Evolutionary conservation across 148 eudicot species (phyloP), one percentile per base, ranked within the genome.

Genomic region (Dysphania ambrosioides): DNA sequence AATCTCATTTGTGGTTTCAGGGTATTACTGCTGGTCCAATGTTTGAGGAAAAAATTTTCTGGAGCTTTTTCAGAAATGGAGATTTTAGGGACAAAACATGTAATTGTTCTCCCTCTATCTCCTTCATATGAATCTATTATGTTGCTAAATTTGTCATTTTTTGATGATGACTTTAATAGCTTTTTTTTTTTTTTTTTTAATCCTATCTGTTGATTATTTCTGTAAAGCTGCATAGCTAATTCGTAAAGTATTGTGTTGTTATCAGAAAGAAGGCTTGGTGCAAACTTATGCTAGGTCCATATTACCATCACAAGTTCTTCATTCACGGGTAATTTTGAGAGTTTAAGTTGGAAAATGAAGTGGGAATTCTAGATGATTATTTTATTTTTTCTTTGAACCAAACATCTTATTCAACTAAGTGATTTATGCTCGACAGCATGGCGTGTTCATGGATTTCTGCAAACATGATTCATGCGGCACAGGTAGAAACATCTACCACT

Each of bases 71-170:
- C 92, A 24, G 97, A 88, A 75, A 87, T 75, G 83, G 93, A 90
- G 80, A 85, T 92, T 57, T 76, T 92, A 78, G 98, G 98, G 78
- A 82, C 98, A 58, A 87, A 87, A 71, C 87, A 90, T 88, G 98
- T 95, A 91, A 85, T 40, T 53, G 5, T 75, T 78, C 40, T 42
- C 61, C 53, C 71, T 65, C 18, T 66, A 61, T 70, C 68, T 80
- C 74, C 63, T 68, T 58, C 21, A 41, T 21, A 34, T 41, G 32
- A 51, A 34, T 58, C 31, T 13, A 51, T 51, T 27, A n/a, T 38
- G 15, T 7, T 19, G 38, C 59, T 38, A 34, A 40, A 40, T 63
- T 23, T 32, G 31, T 70, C 40, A 23, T 6, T 40, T 40, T 13
- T n/a, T n/a, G n/a, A 5, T 75, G 27, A 67, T 62, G 4, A 1